Conservation (phyloP, 148 eudicot genomes). For the Chenopodium suecicum region DNA sequence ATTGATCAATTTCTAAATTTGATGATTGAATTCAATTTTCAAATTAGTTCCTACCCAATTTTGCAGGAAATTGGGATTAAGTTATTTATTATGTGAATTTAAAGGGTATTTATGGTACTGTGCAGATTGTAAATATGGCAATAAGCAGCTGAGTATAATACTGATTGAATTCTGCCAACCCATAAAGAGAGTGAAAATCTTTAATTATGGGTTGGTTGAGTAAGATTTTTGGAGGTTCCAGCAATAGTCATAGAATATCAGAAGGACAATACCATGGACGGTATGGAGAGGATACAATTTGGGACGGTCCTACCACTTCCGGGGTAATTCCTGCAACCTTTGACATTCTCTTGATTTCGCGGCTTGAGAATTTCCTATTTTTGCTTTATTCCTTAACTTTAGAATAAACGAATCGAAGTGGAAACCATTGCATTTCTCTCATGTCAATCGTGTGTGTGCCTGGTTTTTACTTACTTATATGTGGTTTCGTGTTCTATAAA, state of each 20-base stretch:
- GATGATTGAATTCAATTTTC: background rate
- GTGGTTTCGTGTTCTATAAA: background rate
- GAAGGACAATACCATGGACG: conserved; percentile 61
- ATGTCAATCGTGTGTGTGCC: background rate
- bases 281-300: conserved; percentile 54
- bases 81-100: background rate
- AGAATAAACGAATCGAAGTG: background rate
- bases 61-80: background rate
- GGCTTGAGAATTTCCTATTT: background rate
- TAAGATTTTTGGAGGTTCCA: conserved; percentile 61
- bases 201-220: conserved; percentile 84
- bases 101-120: background rate
- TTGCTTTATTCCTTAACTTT: background rate
- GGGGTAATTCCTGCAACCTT: conserved; percentile 38
- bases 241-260: conserved; percentile 59
- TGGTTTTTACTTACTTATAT: background rate
- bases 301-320: conserved; percentile 63
- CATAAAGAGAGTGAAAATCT: conserved; percentile 20
- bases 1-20: background rate
- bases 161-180: conserved; percentile 35
- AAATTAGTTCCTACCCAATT: background rate
- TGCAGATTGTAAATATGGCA: conserved; percentile 24
- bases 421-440: background rate
- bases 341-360: conserved; percentile 3
- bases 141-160: conserved; percentile 13